These are phyloP conservation scores for Eucalyptus sp. DNA, from an alignment of 345 rosid species.

Conservation along the genomic window DNA sequence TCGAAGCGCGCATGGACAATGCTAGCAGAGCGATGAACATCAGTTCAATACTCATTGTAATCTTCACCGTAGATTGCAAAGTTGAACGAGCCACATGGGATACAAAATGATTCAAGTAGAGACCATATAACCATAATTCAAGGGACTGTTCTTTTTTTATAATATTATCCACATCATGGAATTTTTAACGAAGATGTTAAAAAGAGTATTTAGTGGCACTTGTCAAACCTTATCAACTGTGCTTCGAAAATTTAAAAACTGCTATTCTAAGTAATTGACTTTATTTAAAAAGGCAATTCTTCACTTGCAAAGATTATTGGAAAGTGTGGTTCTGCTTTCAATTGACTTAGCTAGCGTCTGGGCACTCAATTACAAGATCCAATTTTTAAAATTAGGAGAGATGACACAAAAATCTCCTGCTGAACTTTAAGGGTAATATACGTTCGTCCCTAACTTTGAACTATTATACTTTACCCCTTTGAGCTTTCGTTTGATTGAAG, in stretches of 20 bases:
- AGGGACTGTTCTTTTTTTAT: not conserved
- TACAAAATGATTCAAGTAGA: not conserved
- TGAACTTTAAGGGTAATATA: not conserved
- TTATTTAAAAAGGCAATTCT: not conserved
- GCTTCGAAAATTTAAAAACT: not conserved
- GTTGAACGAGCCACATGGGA: not conserved
- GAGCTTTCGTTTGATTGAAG: not conserved
- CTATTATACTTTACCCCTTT: not conserved
- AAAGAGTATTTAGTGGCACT: not conserved
- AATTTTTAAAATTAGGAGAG: not conserved
- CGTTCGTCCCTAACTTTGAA: not conserved
- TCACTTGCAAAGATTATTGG: not conserved
- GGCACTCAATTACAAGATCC: not conserved
- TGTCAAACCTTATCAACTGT: not conserved
- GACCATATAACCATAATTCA: not conserved
- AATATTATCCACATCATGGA: not conserved
- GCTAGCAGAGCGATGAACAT: not conserved
- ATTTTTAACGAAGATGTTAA: not conserved
- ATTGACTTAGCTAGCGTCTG: not conserved
- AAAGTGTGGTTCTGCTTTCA: not conserved
- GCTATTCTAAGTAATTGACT: not conserved
- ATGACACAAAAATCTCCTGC: not conserved
- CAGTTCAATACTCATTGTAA: not conserved
- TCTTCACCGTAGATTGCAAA: not conserved
- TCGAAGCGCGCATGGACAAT: not conserved